Percentiles rank a stretch among this genome's conserved stretches.
phyloP scores from a whole-genome alignment of 345 rosid species.

The Microthlaspi erraticum region DNA sequence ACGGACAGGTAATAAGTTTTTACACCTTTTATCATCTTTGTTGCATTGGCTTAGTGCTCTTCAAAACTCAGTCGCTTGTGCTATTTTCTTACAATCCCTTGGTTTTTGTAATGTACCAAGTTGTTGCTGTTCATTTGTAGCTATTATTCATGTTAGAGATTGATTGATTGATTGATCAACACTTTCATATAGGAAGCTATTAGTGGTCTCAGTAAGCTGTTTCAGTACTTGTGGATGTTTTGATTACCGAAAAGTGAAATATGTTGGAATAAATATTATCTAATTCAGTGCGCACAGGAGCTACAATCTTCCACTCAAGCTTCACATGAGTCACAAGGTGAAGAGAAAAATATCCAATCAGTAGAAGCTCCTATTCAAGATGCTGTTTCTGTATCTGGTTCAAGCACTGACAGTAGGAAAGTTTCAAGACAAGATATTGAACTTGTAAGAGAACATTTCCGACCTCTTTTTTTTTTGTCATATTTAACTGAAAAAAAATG shows the following conservation, averaged over 20 bases:
- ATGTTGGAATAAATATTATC: constrained; percentile 10
- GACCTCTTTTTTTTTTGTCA: constrained; percentile 5
- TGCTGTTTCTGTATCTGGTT: constrained; percentile 87
- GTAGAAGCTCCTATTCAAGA: constrained; percentile 75
- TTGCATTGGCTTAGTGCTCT: neutral
- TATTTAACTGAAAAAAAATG: constrained; percentile 12
- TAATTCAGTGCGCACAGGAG: constrained; percentile 64
- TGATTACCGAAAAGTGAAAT: constrained; percentile 1
- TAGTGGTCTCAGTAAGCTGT: constrained; percentile 5
- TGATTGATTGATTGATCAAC: constrained; percentile 2
- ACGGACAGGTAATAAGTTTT: constrained; percentile 46
- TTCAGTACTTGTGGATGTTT: constrained; percentile 4
- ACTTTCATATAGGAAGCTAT: neutral
- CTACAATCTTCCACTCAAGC: constrained; percentile 69
- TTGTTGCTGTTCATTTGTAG: neutral
- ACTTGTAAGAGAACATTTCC: constrained; percentile 56
- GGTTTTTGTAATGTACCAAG: constrained; percentile 6
- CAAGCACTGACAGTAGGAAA: constrained; percentile 82
- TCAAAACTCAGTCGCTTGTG: neutral
- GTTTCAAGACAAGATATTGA: constrained; percentile 97
- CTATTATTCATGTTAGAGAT: neutral
- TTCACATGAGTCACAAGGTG: constrained; percentile 83
- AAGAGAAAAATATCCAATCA: constrained; percentile 67
- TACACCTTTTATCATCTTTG: constrained; percentile 16
- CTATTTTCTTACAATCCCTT: neutral